Evolutionary conservation across 192 early-diverging fungal species (phyloP).

Genomic region (Coemansia reversa): DNA sequence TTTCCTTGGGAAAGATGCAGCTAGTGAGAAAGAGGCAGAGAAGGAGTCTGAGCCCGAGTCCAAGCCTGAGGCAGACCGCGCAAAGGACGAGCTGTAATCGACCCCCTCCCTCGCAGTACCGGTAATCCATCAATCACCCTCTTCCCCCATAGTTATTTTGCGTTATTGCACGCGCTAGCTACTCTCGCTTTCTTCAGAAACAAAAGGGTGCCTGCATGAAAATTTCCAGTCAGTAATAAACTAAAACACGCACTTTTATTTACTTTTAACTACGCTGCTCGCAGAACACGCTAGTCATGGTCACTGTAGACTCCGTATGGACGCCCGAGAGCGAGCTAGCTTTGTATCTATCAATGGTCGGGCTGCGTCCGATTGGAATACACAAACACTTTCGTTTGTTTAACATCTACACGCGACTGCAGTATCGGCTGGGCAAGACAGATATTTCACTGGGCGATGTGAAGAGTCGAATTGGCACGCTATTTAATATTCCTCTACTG

Average conservation of each 20-base stretch:
- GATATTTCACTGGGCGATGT: slow-evolving; percentile 30
- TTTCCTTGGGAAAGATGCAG: slow-evolving; percentile 50
- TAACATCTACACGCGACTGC: slow-evolving; percentile 49
- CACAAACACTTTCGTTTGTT: slow-evolving; percentile 50
- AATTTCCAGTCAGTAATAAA: too few species aligned
- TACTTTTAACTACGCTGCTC: too few species aligned
- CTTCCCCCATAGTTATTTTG: too few species aligned
- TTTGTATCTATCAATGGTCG: slow-evolving; percentile 48
- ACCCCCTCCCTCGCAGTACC: not conserved
- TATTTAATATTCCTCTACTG: slow-evolving; percentile 39
- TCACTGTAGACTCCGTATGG: slow-evolving; percentile 13
- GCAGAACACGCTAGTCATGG: not conserved
- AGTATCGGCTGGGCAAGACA: slow-evolving; percentile 26
- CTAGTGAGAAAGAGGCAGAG: slow-evolving; percentile 14
- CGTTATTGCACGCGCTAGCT: too few species aligned
- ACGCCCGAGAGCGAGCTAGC: slow-evolving; percentile 44
- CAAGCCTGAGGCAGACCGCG: slow-evolving; percentile 29
- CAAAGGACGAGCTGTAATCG: slow-evolving; percentile 51
- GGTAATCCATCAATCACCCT: not conserved
- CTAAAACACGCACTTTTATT: too few species aligned
- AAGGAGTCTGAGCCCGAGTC: slow-evolving; percentile 7
- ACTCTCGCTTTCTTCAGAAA: not conserved
- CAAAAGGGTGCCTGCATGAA: not conserved
- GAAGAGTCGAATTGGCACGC: slow-evolving; percentile 23
- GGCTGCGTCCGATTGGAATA: slow-evolving; percentile 48